Base-by-base conservation (phyloP, 1,284 basidiomycete species). In the Wolfiporia cocos region DNA sequence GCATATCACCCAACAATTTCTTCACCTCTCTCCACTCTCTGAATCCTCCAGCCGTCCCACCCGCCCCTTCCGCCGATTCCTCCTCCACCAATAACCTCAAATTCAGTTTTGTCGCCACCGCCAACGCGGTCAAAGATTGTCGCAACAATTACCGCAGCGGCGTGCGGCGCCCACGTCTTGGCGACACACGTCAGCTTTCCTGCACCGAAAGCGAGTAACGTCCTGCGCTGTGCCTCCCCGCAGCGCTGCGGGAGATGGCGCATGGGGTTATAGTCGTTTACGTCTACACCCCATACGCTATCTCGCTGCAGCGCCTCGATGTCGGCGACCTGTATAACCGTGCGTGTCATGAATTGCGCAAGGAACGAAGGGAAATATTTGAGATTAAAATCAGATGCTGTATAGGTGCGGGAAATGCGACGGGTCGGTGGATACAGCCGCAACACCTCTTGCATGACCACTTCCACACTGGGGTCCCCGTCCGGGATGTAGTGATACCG, bases 371-470 rank as follows among this genome's bases (percentile, higher is more conserved):
- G 40, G 42, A 50, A 20, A 48, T 50, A 40, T n/a, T n/a, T n/a
- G n/a, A n/a, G n/a, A 36, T 44, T 29, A 19, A 14, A 48, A 45
- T 38, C 51, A 20, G 39, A 57, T 38, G 37, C 50, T 40, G 36
- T 31, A 12, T 43, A 40, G 10, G 49, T 49, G 2, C 61, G 58
- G 26, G 53, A 52, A 32, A 78, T 73, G 19, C 61, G 70, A 30
- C 65, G 66, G 3, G 72, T 70, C 4, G 74, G 73, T 3, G 68
- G 70, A 52, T 74, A 60, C 1, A 74, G 60, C 1, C 70, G 62
- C 49, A 77, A 64, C 0, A 61, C 59, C 37, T 76, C 76, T 9
- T 61, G 52, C 0, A 75, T 60, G 37, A 76, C 58, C 9, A 50
- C 55, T 38, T 67, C 62, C 7, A 59, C 67, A 20, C 69, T 73